Base-by-base conservation (phyloP, 1,284 basidiomycete genomes). In the Blastosporella zonata region DNA sequence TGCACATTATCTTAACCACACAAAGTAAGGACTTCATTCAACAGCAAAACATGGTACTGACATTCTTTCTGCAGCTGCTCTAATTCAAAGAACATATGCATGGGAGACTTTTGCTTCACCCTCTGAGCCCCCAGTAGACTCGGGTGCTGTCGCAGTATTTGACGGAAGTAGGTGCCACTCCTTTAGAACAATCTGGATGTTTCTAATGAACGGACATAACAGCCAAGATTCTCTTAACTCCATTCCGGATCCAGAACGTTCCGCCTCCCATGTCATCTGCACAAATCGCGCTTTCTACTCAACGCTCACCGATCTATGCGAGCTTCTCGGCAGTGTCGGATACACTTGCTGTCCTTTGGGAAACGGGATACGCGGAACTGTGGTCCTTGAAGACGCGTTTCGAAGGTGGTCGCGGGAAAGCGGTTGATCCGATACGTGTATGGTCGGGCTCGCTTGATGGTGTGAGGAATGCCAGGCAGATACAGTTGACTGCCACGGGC, bases 221-320 rank as follows among this genome's bases (percentile, higher is more conserved):
- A 94, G 87, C 79, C 2, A 73, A 74, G n/a, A 70, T 93, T 40
- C 78, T 95, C 2, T 70, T 98, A 36, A 99, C 96, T 0, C 90
- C 96, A 3, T 98, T 99, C 75, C 80, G 94, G 28, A 82, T 83
- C 2, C 92, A 97, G 69, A 97, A 96, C 62, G 81, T 96, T 1
- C 96, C 96, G 3, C 96, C 96, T 15, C 97, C 96, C 0, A 97
- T 98, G 94, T 88, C 86, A 0, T 86, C 93, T 0, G 76, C 78
- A 61, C 75, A 80, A 47, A 77, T 97, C 43, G 33, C 69, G 17
- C 62, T 81, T 21, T 58, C 55, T 2, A 51, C 49, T 12, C 57
- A 60, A 4, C 59, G 66, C 53, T 59, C 80, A 0, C 90, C 91
- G 0, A 66, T 84, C 2, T 84, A 95, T 62, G 67, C 84, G 2